Evolutionary conservation across 306 rosid genomes (phyloP).

Genomic region (Astragalus membranaceus): DNA sequence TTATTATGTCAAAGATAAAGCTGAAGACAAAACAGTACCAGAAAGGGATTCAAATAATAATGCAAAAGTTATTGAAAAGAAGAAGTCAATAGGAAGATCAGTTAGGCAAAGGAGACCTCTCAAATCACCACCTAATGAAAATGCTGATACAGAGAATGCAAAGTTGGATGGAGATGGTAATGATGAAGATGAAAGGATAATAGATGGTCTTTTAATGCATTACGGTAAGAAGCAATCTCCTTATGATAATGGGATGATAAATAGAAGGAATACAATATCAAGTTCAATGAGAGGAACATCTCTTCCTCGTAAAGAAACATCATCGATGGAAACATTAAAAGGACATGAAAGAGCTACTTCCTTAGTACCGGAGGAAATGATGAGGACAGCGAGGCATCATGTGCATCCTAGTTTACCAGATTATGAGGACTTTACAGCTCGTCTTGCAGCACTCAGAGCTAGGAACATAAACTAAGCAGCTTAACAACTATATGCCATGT

Average conservation of each 20-base stretch:
- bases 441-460: conserved; percentile 49
- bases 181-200: conserved; percentile 1
- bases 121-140: conserved; percentile 18
- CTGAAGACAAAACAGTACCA: conserved; percentile 15
- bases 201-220: conserved; percentile 26
- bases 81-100: conserved; percentile 52
- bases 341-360: conserved; percentile 24
- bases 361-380: conserved; percentile 41
- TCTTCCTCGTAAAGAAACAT: conserved; percentile 27
- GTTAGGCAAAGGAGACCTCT: conserved; percentile 41
- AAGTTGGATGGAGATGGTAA: neutral
- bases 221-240: conserved; percentile 9
- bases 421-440: conserved; percentile 68
- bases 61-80: conserved; percentile 5
- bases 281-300: conserved; percentile 34
- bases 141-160: neutral
- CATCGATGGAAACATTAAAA: neutral
- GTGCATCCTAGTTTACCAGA: conserved; percentile 81
- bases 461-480: conserved; percentile 16
- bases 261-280: neutral
- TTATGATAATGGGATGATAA: neutral
- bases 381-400: conserved; percentile 27
- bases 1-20: conserved; percentile 40
- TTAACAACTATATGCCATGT: neutral
- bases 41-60: conserved; percentile 25